Base-by-base conservation (phyloP, 306 rosid genomes). In the Purshia tridentata region DNA sequence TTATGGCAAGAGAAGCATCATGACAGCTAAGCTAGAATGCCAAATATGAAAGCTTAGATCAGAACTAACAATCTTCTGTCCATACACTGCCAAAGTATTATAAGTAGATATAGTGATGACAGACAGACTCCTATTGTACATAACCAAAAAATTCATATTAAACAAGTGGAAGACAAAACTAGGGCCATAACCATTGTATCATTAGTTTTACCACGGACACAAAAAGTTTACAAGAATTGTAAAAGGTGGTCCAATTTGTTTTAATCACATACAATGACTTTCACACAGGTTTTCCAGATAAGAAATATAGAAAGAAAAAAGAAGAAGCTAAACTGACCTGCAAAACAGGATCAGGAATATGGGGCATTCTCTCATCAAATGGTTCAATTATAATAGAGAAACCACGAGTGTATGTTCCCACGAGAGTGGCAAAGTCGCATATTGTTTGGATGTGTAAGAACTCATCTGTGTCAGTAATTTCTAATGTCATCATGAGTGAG, bases 371-470 rank as follows among this genome's bases (percentile, higher is more conserved):
- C 85, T 94, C 98, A 65, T 94, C 98, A 81, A 80, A 87, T 50
- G 98, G 98, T 72, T 94, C 97, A 70, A 91, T 91, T 84, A 91
- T 94, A 57, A 94, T 78, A 19, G 97, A 91, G 80, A 93, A 93
- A 55, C 98, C 98, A 22, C 98, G 90, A 12, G 96, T 80, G 73
- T 91, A 94, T 9, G 97, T 94, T 29, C 97, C 97, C 64, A 94
- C 91, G 41, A 94, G 96, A n/a, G 98, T 94, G 20, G 97, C 97
- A 78, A 94, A 94, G 85, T 94, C 92, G 10, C 98, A 94, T 80
- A 91, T 88, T 22, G 95, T 94, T 87, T 89, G 98, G 74, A 94
- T 56, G 67, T 91, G 98, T 75, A 91, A 85, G 79, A 94, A 91
- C 79, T 91, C 98, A 41, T 91, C 98, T 0, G 98, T 94, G 78